These are phyloP conservation scores for Euphorbia schlechtendalii DNA, from an alignment of 441 rosid species.

Conservation along the genomic window DNA sequence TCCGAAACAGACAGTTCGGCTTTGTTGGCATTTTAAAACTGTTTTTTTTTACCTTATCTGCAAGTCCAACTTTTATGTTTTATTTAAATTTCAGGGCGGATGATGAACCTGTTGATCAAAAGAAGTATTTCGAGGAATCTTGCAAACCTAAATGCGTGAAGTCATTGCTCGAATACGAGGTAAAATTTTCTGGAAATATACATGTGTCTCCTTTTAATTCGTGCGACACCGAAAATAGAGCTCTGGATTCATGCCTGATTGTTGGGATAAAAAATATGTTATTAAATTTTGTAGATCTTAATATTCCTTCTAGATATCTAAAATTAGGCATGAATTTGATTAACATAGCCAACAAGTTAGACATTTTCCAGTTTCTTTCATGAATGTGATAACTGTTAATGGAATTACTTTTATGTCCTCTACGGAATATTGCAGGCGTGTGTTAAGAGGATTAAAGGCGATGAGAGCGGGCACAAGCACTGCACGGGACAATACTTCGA, in stretches of 20 bases:
- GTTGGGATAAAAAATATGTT: background rate
- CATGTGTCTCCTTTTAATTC: too few species aligned
- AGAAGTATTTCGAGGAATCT: slow-evolving; percentile 45
- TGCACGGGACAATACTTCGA: slow-evolving; percentile 69
- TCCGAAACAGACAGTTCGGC: background rate
- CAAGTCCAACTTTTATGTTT: background rate
- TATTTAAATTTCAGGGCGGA: slow-evolving; percentile 39
- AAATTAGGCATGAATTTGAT: background rate
- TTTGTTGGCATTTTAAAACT: background rate
- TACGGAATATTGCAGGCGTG: slow-evolving; percentile 36
- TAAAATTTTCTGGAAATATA: too few species aligned
- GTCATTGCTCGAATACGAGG: slow-evolving; percentile 48
- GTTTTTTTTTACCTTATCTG: background rate
- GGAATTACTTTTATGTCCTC: background rate
- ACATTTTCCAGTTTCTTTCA: too few species aligned
- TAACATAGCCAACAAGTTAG: background rate
- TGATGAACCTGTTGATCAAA: slow-evolving; percentile 46
- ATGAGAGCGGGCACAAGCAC: slow-evolving; percentile 40
- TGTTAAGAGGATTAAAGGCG: slow-evolving; percentile 47
- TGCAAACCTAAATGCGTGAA: slow-evolving; percentile 60
- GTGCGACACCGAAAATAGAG: background rate
- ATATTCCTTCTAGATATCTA: background rate
- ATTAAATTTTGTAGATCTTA: background rate
- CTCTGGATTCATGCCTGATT: background rate
- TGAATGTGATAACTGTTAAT: too few species aligned